Percentiles rank a stretch among this genome's conserved stretches.
These are phyloP conservation scores for Alternaria brassicicola DNA, from an alignment of 2,329 filamentous ascomycete genomes.

Conservation along the genomic window DNA sequence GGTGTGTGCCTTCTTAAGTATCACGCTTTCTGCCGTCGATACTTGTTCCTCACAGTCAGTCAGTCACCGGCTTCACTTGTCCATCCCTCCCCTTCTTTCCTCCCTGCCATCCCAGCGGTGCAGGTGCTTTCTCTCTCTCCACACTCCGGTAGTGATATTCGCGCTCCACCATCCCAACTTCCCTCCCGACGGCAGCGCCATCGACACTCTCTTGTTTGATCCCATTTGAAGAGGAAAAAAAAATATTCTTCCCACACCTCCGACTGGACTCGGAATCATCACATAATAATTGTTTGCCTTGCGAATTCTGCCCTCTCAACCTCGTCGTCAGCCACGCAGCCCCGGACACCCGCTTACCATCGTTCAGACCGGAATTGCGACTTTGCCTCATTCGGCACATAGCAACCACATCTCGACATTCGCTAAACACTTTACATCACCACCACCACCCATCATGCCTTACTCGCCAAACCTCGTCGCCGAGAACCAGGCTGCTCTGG, in stretches of 20 bases:
- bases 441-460: constrained; percentile 48
- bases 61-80: constrained; percentile 39
- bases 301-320: constrained; percentile 28
- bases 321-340: constrained; percentile 41
- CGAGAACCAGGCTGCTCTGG: constrained; percentile 74
- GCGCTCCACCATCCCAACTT: constrained; percentile 24
- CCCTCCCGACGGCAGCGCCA: constrained; percentile 40
- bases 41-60: constrained; percentile 36
- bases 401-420: constrained; percentile 13
- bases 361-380: constrained; percentile 37
- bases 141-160: constrained; percentile 36
- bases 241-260: constrained; percentile 22
- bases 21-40: constrained; percentile 35
- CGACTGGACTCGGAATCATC: constrained; percentile 33
- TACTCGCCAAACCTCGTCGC: constrained; percentile 51
- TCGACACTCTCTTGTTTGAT: constrained; percentile 27
- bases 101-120: constrained; percentile 39
- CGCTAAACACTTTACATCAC: constrained; percentile 23
- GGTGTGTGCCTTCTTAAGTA: constrained; percentile 39
- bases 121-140: constrained; percentile 33
- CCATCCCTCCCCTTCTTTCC: constrained; percentile 31
- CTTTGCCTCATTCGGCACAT: constrained; percentile 41
- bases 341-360: constrained; percentile 45
- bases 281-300: constrained; percentile 35
- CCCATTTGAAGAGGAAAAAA: too few species aligned